phyloP scores from a whole-genome alignment of 768 basidiomycete genomes.

The Panellus pusillus region DNA sequence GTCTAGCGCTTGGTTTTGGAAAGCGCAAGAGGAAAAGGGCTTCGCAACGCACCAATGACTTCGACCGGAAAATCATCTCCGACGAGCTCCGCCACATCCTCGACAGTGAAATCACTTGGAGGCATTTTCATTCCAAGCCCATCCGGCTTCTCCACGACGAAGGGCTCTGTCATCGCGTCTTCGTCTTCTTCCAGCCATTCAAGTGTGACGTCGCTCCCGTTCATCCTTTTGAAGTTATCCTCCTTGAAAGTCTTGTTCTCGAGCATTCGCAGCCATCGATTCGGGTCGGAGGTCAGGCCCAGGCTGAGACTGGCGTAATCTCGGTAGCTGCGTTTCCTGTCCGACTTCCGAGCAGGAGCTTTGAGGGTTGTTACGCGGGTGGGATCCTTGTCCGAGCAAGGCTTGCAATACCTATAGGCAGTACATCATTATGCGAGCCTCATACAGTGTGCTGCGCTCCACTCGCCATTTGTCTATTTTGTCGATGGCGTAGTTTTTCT shows the following conservation, averaged over 20 bases:
- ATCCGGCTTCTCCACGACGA: slow-evolving; percentile 75
- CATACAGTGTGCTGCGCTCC: slow-evolving; percentile 11
- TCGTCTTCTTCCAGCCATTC: slow-evolving; percentile 77
- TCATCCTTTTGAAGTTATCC: slow-evolving; percentile 66
- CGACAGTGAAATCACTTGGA: slow-evolving; percentile 62
- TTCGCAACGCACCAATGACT: slow-evolving; percentile 73
- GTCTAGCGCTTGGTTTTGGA: slow-evolving; percentile 45
- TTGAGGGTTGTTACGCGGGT: slow-evolving; percentile 70
- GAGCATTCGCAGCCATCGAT: slow-evolving; percentile 68
- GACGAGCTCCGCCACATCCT: slow-evolving; percentile 76
- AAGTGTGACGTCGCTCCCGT: slow-evolving; percentile 62
- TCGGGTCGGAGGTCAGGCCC: slow-evolving; percentile 62
- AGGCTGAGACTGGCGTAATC: slow-evolving; percentile 80
- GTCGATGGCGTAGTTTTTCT: slow-evolving; percentile 62
- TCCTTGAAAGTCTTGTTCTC: slow-evolving; percentile 63
- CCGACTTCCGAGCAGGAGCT: slow-evolving; percentile 77
- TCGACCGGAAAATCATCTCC: slow-evolving; percentile 81
- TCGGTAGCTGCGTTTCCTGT: slow-evolving; percentile 68
- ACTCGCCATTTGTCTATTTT: slow-evolving; percentile 78
- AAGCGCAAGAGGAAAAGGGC: not conserved
- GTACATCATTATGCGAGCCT: slow-evolving; percentile 3
- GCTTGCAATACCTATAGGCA: slow-evolving; percentile 62
- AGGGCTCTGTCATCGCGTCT: slow-evolving; percentile 76
- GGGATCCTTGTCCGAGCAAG: slow-evolving; percentile 61
- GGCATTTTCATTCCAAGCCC: slow-evolving; percentile 94